Evolutionary conservation across 176 grass and related monocot species (phyloP).

Genomic region (Bromus sterilis): DNA sequence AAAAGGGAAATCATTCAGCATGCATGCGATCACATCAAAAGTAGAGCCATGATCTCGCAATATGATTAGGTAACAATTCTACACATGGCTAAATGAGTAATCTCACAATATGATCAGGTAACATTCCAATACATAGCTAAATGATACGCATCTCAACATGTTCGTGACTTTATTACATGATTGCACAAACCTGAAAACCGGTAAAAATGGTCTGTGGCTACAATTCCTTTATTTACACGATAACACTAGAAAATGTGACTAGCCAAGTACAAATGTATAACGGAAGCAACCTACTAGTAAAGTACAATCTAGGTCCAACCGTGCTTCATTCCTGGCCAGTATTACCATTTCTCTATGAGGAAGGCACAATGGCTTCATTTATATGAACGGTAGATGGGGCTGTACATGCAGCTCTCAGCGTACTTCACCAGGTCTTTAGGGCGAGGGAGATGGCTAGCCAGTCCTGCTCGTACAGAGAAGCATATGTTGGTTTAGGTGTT

Average conservation of each 20-base stretch:
- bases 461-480: conserved; percentile 35
- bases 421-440: conserved; percentile 63
- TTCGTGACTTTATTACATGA: background rate
- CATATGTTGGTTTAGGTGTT: too few relatives aligned
- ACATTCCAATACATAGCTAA: background rate
- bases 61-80: too few relatives aligned
- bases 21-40: background rate
- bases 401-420: conserved; percentile 91
- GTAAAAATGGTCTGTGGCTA: background rate
- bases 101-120: too few relatives aligned
- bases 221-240: background rate
- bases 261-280: background rate
- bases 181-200: background rate
- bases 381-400: conserved; percentile 66
- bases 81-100: too few relatives aligned
- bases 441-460: conserved; percentile 71
- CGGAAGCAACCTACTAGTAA: background rate
- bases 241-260: background rate
- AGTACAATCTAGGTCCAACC: background rate
- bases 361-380: conserved; percentile 9
- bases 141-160: background rate
- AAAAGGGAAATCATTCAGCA: too few relatives aligned
- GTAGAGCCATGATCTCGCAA: background rate
- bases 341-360: too few relatives aligned
- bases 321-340: background rate